Evolutionary conservation across 2,329 filamentous ascomycete species (phyloP).

Genomic region (Botrytis sinoallii): DNA sequence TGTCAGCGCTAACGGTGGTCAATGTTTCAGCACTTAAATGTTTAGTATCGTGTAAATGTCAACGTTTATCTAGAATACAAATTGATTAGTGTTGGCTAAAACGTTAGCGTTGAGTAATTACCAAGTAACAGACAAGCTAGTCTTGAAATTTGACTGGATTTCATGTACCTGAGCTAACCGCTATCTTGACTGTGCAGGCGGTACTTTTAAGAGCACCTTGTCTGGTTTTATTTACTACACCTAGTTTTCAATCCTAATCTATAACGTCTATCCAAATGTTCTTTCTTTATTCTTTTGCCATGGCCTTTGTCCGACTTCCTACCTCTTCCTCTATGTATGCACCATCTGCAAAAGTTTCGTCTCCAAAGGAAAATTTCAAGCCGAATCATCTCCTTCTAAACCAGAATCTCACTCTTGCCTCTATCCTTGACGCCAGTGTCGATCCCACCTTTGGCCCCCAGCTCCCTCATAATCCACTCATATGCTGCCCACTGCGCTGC

Average conservation of each 20-base stretch:
- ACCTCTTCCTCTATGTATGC: background rate
- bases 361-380: no score
- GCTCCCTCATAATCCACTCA: constrained; percentile 75
- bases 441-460: constrained; percentile 36
- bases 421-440: background rate
- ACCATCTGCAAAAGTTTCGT: background rate
- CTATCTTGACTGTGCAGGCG: no score
- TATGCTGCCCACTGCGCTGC: constrained; percentile 91
- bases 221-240: background rate
- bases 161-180: no score
- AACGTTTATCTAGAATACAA: background rate
- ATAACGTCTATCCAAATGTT: background rate
- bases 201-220: background rate
- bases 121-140: background rate
- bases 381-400: background rate
- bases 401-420: constrained; percentile 5
- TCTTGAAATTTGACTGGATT: background rate
- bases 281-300: background rate
- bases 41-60: background rate
- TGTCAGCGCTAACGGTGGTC: constrained; percentile 21
- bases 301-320: no score
- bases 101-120: background rate
- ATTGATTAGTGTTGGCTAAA: background rate
- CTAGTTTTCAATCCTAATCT: background rate
- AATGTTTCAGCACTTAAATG: constrained; percentile 17